Percentiles rank a stretch among this genome's conserved stretches.
phyloP scores from a whole-genome alignment of 352 stramenopile species.

The Phytophthora capsici region DNA sequence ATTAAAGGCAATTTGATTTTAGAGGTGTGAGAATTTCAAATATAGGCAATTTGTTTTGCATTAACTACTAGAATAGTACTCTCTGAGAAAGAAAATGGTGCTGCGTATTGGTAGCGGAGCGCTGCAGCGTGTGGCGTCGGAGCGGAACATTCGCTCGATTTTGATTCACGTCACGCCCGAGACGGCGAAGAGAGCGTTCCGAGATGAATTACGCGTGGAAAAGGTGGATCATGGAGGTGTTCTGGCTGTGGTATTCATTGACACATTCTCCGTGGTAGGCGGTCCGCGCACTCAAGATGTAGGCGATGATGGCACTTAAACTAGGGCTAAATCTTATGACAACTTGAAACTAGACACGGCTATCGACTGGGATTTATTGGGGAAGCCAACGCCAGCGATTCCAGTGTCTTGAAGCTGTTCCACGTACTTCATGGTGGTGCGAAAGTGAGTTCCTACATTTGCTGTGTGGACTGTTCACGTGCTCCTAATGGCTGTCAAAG shows the following conservation, averaged over 20 bases:
- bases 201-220: constrained; percentile 9
- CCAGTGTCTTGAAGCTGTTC: constrained; percentile 27
- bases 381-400: constrained; percentile 2
- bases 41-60: too few species aligned
- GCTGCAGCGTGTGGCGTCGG: constrained; percentile 31
- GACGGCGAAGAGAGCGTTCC: constrained; percentile 15
- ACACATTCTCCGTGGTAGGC: constrained; percentile 18
- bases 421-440: constrained; percentile 16
- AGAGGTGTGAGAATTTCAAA: too few species aligned
- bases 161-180: constrained; percentile 45
- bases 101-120: constrained; percentile 22
- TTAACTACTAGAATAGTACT: too few species aligned
- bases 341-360: constrained; percentile 37
- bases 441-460: neutral
- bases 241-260: neutral
- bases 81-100: neutral
- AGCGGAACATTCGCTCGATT: constrained; percentile 60
- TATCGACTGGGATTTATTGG: constrained; percentile 45
- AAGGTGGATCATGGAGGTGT: constrained; percentile 22
- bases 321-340: neutral
- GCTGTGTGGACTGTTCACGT: neutral
- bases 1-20: too few species aligned
- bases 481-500: neutral
- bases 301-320: neutral
- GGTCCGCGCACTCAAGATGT: constrained; percentile 39